Evolutionary conservation across 768 basidiomycete genomes (phyloP), one percentile per base, ranked within the genome.

Genomic region (Baorangia bicolor): DNA sequence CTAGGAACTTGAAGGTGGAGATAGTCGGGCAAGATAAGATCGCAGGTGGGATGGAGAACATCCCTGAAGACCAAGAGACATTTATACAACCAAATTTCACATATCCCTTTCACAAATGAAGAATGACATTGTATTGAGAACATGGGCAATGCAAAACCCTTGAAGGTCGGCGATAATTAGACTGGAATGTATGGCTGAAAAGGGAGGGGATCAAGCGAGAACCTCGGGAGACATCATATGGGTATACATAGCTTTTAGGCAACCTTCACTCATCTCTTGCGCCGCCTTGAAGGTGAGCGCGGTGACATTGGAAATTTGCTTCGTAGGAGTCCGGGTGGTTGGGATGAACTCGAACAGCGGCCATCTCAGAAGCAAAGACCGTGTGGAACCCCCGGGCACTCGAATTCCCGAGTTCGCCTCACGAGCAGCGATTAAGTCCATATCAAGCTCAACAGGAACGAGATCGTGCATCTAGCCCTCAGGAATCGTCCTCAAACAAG

Each of bases 21-120:
- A 31, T 3, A 16, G 43, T 37, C n/a, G 4, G 35, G 16, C 2
- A 25, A 35, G 37, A 28, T 20, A 39, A 33, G 33, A 59, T 23
- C 27, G 37, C 40, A 52, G 14, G 39, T 33, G 38, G 43, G 45
- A 41, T 40, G 30, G n/a, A 40, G 53, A 45, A 16, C 49, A 10
- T 18, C 33, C 27, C 38, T 5, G 18, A 25, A 25, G 47, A 28
- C 35, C 12, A 23, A 9, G n/a, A 21, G 21, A 45, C 21, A 59
- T 54, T 65, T 65, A 65, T 62, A 62, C 46, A 12, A 12, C 37
- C 37, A 25, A 23, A 16, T 13, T 48, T 43, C 42, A 48, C 40
- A n/a, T 18, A 35, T 49, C 33, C 5, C 0, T 38, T 31, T 42
- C 21, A 12, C n/a, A 6, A 6, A 27, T 8, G 35, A 12, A 34